Base-by-base conservation (phyloP, 2,329 filamentous ascomycete species). In the Lojkania enalia region DNA sequence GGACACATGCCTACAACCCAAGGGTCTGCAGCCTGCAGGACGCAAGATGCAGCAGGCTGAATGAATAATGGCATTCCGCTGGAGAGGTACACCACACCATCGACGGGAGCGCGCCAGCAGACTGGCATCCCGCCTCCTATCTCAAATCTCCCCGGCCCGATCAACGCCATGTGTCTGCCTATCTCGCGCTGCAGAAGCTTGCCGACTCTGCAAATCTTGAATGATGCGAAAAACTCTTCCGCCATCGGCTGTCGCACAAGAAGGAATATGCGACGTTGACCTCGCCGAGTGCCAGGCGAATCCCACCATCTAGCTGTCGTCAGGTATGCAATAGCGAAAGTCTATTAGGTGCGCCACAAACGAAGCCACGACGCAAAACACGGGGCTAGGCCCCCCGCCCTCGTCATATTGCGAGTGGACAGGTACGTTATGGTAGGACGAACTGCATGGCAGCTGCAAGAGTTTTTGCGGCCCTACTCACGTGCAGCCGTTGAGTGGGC, bases 301-400 rank as follows among this genome's bases (percentile, higher is more conserved):
- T 35, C 20, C 19, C 30, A 19, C 30, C 33, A 20, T 31, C 30
- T 25, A 35, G 39, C 23, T 27, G 30, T 39, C 27, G 19, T 16
- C 39, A 39, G 27, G 39, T 25, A 20, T 40, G 40, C 39, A 48
- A 44, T 20, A 36, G 11, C 12, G 4, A 39, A 48, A 44, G 4
- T 44, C 20, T 35, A 44, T 37, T 13, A 12, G n/a, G n/a, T n/a
- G 35, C 40, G 45, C 45, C 40, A 44, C 40, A 40, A 9, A 36
- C 20, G 31, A 27, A 32, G 39, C 39, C 44, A 29, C 35, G 35
- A 23, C 40, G 35, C 11, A 25, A 12, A 20, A 15, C 6, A 20
- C 13, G 30, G 21, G 33, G 40, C 40, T 36, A 39, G 36, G 30
- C 20, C 45, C 45, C 29, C 25, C 21, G 12, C n/a, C 11, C 5